phyloP scores from a whole-genome alignment of 164 flowering plant species.

The Paratinospora sagittata region DNA sequence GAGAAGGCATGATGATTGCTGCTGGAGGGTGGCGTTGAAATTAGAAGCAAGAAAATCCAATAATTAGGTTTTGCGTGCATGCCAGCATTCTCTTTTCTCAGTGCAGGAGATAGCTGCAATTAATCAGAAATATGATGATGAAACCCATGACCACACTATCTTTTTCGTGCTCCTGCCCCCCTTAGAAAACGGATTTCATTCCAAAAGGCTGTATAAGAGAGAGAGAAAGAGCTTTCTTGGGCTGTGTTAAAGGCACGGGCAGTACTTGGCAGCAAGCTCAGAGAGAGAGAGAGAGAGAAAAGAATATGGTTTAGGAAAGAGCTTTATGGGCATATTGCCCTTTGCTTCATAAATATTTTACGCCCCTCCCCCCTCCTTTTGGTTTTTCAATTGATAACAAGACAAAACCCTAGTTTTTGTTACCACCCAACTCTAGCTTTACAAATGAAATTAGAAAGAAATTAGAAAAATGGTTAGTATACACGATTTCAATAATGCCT shows the following conservation, averaged over 20 bases:
- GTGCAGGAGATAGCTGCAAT: background rate
- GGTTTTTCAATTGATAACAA: no score
- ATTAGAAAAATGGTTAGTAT: no score
- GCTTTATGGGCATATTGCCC: conserved; percentile 8
- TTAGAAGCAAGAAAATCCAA: conserved; percentile 7
- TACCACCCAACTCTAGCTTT: no score
- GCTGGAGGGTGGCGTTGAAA: conserved; percentile 15
- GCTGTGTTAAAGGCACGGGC: conserved; percentile 35
- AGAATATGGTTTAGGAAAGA: conserved; percentile 18
- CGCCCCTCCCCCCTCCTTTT: no score
- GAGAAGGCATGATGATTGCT: conserved; percentile 42
- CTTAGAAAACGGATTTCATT: conserved; percentile 4
- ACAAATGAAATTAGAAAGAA: no score
- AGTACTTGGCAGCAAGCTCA: background rate
- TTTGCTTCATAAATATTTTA: background rate
- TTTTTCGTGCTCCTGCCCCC: conserved; percentile 13
- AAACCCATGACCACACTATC: conserved; percentile 18
- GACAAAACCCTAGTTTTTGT: background rate
- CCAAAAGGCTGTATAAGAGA: conserved; percentile 30
- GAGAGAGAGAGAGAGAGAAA: conserved; percentile 10
- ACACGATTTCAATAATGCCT: background rate
- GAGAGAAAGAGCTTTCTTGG: conserved; percentile 32
- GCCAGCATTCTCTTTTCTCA: conserved; percentile 10
- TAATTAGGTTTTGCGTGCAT: conserved; percentile 18
- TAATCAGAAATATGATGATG: conserved; percentile 13